Conservation (phyloP, 495 filamentous ascomycete species). For the Penicillium herquei region DNA sequence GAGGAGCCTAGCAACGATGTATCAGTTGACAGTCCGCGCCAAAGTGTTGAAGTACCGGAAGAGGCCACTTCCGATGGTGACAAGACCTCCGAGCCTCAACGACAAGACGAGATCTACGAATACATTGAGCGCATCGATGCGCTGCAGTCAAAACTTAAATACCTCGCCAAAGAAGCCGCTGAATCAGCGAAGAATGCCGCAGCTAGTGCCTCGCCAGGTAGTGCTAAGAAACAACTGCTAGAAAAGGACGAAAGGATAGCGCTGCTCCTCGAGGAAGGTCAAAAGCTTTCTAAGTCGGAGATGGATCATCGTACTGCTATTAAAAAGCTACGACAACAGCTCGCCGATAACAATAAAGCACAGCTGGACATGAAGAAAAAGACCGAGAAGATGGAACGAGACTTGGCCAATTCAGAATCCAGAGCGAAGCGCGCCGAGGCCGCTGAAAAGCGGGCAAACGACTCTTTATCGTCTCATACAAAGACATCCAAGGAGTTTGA, state of each 20-base stretch:
- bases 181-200: slow-evolving; percentile 67
- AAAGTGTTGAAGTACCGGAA: slow-evolving; percentile 12
- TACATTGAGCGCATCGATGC: slow-evolving; percentile 93
- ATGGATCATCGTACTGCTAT: slow-evolving; percentile 78
- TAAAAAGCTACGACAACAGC: slow-evolving; percentile 77
- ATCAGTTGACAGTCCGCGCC: slow-evolving; percentile 15
- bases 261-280: slow-evolving; percentile 86
- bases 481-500: slow-evolving; percentile 73
- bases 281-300: slow-evolving; percentile 81
- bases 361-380: slow-evolving; percentile 47
- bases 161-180: slow-evolving; percentile 74
- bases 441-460: slow-evolving; percentile 63
- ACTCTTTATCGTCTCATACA: slow-evolving; percentile 61
- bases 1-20: slow-evolving; percentile 2
- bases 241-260: slow-evolving; percentile 91
- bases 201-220: slow-evolving; percentile 58
- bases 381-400: slow-evolving; percentile 66
- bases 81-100: slow-evolving; percentile 57
- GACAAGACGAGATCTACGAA: slow-evolving; percentile 75
- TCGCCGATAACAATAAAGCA: slow-evolving; percentile 52
- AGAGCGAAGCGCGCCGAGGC: slow-evolving; percentile 63
- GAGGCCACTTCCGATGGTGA: slow-evolving; percentile 40
- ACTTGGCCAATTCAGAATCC: slow-evolving; percentile 55
- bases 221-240: slow-evolving; percentile 70
- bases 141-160: slow-evolving; percentile 84